Evolutionary conservation across 2,329 filamentous ascomycete species (phyloP).

Genomic region (Aspergillus japonicus): DNA sequence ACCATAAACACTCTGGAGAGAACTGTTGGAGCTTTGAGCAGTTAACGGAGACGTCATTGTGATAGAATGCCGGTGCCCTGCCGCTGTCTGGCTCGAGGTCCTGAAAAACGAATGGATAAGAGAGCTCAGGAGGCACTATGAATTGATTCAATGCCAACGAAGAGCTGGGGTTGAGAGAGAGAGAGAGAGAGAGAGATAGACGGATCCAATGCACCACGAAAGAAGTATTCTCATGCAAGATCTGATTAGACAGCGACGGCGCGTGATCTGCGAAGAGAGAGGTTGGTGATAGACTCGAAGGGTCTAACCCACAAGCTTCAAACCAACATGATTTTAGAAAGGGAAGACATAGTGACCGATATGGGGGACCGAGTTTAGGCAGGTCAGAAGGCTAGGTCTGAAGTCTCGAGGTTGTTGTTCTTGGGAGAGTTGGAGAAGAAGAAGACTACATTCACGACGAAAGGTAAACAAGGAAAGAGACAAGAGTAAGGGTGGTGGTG

Average conservation of each 20-base stretch:
- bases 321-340: conserved; percentile 3
- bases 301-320: conserved; percentile 15
- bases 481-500: conserved; percentile 2
- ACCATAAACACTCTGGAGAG: conserved; percentile 13
- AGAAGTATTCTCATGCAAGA: not conserved
- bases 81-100: not conserved
- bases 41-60: conserved; percentile 19
- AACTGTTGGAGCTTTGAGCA: conserved; percentile 18
- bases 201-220: not conserved
- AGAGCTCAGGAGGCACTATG: conserved; percentile 10
- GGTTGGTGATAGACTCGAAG: conserved; percentile 13
- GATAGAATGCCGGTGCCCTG: not conserved
- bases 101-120: conserved; percentile 1
- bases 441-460: not conserved
- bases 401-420: not conserved
- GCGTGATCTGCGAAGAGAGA: not conserved
- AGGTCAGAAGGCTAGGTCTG: not conserved
- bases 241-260: not conserved
- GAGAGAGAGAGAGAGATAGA: not conserved
- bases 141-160: not conserved
- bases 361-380: not conserved
- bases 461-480: conserved; percentile 6
- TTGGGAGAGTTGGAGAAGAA: not conserved
- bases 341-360: conserved; percentile 13
- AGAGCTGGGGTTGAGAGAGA: not conserved